These are phyloP conservation scores for Melocanna baccifera DNA, from an alignment of 176 grass and related monocot species.

Conservation along the genomic window DNA sequence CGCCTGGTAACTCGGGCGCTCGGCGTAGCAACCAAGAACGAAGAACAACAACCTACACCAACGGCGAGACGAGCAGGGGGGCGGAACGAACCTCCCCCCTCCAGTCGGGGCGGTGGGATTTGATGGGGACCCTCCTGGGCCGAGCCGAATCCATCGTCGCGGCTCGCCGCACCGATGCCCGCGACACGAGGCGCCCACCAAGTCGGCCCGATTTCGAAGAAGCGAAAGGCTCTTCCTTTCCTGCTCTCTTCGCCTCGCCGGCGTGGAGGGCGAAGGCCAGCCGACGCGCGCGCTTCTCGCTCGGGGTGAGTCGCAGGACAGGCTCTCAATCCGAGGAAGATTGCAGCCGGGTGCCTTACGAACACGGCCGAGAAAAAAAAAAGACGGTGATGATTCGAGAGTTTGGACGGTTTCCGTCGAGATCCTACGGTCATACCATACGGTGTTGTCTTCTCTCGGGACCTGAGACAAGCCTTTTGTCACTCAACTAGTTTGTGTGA, in stretches of 20 bases:
- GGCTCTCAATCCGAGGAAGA: too few relatives aligned
- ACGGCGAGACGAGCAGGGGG: not conserved
- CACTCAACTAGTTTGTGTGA: too few relatives aligned
- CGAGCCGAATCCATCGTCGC: constrained; percentile 55
- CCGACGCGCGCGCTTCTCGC: not conserved
- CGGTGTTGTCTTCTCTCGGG: too few relatives aligned
- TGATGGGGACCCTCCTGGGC: constrained; percentile 46
- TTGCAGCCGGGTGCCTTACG: too few relatives aligned
- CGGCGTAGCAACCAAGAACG: not conserved
- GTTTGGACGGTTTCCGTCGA: not conserved
- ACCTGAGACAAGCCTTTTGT: too few relatives aligned
- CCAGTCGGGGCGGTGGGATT: constrained; percentile 62
- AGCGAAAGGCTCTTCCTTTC: not conserved
- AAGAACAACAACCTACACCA: not conserved
- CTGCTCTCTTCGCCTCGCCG: not conserved
- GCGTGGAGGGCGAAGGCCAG: not conserved
- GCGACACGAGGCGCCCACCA: not conserved
- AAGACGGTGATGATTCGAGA: not conserved
- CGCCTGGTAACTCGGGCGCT: not conserved
- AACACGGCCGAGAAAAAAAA: not conserved
- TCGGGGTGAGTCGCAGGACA: too few relatives aligned
- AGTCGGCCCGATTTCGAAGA: not conserved
- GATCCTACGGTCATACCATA: too few relatives aligned
- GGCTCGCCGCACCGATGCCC: too few relatives aligned
- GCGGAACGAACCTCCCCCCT: constrained; percentile 55